These are phyloP conservation scores for Lipomyces sp. DNA, from an alignment of 805 yeast species.

Conservation along the genomic window DNA sequence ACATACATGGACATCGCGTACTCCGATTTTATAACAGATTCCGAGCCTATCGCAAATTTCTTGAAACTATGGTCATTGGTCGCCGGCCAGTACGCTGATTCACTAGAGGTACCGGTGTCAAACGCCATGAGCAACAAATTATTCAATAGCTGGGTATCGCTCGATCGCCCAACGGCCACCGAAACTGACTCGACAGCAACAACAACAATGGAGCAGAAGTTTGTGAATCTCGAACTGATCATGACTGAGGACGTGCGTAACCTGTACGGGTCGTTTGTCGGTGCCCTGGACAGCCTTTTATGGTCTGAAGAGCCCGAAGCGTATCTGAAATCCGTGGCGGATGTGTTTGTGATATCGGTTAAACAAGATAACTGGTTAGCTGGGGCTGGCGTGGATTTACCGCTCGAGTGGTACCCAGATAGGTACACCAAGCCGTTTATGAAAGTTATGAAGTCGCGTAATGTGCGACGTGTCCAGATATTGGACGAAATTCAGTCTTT, in stretches of 20 bases:
- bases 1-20: slow-evolving; percentile 13
- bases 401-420: slow-evolving; percentile 40
- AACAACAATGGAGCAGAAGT: slow-evolving; percentile 15
- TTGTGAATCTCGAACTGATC: slow-evolving; percentile 23
- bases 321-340: slow-evolving; percentile 25
- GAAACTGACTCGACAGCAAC: slow-evolving; percentile 3
- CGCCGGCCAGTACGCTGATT: slow-evolving; percentile 11
- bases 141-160: slow-evolving; percentile 6
- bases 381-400: slow-evolving; percentile 38
- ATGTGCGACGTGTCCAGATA: neutral
- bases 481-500: slow-evolving; percentile 1
- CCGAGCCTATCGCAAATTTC: slow-evolving; percentile 14
- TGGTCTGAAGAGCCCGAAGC: slow-evolving; percentile 37
- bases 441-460: slow-evolving; percentile 13
- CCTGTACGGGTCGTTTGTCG: slow-evolving; percentile 19
- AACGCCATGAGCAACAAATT: neutral
- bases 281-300: slow-evolving; percentile 34
- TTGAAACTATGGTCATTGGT: slow-evolving; percentile 17
- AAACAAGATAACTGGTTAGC: slow-evolving; percentile 27
- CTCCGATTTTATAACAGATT: slow-evolving; percentile 17
- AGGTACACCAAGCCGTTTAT: slow-evolving; percentile 36
- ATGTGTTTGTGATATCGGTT: slow-evolving; percentile 28
- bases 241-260: slow-evolving; percentile 25
- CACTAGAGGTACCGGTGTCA: neutral
- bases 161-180: slow-evolving; percentile 6